Evolutionary conservation across 148 eudicot species (phyloP).

Genomic region (Rhododendron vialii): DNA sequence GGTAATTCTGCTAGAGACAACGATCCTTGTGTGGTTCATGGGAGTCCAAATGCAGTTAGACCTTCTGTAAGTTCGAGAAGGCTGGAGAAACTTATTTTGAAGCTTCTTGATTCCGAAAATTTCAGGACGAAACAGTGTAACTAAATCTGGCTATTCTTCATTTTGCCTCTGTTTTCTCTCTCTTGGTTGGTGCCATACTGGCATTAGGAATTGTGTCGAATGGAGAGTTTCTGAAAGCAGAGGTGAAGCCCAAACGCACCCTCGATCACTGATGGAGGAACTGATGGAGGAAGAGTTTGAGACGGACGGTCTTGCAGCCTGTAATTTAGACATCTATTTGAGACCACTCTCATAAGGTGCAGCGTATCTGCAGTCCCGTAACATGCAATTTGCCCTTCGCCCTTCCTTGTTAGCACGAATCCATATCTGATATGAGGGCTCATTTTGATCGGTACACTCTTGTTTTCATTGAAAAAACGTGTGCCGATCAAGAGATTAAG

Average conservation of each 20-base stretch:
- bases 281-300: not conserved
- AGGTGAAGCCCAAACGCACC: not conserved
- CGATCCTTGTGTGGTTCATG: slow-evolving; percentile 57
- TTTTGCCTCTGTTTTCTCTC: not conserved
- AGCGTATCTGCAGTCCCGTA: not conserved
- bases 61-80: slow-evolving; percentile 66
- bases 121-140: slow-evolving; percentile 84
- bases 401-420: not conserved
- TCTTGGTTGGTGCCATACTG: not conserved
- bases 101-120: slow-evolving; percentile 71
- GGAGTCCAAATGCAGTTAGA: slow-evolving; percentile 49
- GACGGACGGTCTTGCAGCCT: not conserved
- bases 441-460: not conserved
- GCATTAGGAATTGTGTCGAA: not conserved
- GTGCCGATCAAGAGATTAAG: too few relatives aligned
- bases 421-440: not conserved
- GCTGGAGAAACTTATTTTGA: slow-evolving; percentile 59
- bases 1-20: slow-evolving; percentile 33
- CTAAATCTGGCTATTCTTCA: slow-evolving; percentile 17
- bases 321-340: not conserved
- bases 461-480: too few relatives aligned
- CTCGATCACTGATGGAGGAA: not conserved
- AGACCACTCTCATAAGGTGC: not conserved
- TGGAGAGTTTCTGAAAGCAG: not conserved
- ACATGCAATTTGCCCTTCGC: not conserved